phyloP scores from a whole-genome alignment of 371 early-diverging fungal genomes.

The Rhizopus microsporus region DNA sequence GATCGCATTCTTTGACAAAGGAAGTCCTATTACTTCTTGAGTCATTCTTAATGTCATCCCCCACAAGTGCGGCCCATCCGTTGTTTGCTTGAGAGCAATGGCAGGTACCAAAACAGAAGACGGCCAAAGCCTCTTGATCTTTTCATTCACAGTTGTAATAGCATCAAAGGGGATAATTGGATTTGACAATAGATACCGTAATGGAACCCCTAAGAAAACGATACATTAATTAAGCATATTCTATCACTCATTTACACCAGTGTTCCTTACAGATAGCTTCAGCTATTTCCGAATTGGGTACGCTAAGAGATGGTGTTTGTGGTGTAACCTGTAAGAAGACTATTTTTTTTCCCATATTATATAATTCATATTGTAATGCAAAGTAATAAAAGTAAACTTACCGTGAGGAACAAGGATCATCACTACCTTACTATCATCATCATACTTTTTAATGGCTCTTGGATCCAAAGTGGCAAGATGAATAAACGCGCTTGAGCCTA shows the following conservation, averaged over 20 bases:
- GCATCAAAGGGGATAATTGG: slow-evolving; percentile 37
- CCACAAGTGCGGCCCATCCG: slow-evolving; percentile 37
- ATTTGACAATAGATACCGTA: slow-evolving; percentile 44
- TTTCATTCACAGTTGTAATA: slow-evolving; percentile 20
- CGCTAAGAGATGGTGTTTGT: slow-evolving; percentile 50
- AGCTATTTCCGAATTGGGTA: slow-evolving; percentile 59
- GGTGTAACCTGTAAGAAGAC: slow-evolving; percentile 64
- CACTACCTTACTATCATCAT: slow-evolving; percentile 46
- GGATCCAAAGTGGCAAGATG: slow-evolving; percentile 61
- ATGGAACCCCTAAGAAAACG: slow-evolving; percentile 38
- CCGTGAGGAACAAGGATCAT: slow-evolving; percentile 65
- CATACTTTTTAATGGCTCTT: slow-evolving; percentile 49
- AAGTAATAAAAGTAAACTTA: slow-evolving; percentile 15
- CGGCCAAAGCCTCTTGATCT: slow-evolving; percentile 8
- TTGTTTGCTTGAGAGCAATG: slow-evolving; percentile 5
- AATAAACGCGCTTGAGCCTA: slow-evolving; percentile 46
- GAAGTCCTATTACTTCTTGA: slow-evolving; percentile 49
- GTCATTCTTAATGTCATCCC: slow-evolving; percentile 71
- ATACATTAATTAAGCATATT: background rate
- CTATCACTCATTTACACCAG: background rate
- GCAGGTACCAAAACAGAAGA: slow-evolving; percentile 17
- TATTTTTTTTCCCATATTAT: slow-evolving; percentile 10
- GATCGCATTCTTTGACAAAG: background rate
- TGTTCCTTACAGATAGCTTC: slow-evolving; percentile 57
- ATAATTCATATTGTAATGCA: background rate